Conservation (phyloP, 208 protist species). For the Herpetomonas muscarum region DNA sequence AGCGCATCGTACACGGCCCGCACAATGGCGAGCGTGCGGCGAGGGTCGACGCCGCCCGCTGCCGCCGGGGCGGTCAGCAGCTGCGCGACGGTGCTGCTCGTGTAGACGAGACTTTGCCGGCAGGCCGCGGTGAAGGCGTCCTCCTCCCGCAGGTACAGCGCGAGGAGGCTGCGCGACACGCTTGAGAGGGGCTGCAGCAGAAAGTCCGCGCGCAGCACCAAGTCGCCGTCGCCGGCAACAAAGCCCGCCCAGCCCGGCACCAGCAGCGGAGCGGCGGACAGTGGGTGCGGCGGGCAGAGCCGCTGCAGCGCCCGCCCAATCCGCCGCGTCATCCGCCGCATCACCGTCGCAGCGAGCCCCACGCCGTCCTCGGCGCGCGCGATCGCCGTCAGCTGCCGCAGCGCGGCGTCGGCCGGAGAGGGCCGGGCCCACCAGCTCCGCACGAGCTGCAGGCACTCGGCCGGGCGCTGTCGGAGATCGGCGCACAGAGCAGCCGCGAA, state of each 20-base stretch:
- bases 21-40: conserved; percentile 15
- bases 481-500: neutral
- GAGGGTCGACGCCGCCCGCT: neutral
- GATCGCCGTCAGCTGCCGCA: neutral
- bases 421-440: neutral
- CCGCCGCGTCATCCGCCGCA: neutral
- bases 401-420: neutral
- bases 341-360: neutral
- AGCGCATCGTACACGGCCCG: conserved; percentile 22
- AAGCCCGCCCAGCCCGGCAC: conserved; percentile 26
- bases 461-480: neutral
- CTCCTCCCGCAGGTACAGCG: conserved; percentile 14
- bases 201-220: conserved; percentile 5
- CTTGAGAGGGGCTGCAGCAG: conserved; percentile 12
- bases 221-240: conserved; percentile 8
- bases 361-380: neutral
- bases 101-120: conserved; percentile 11
- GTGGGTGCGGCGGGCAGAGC: neutral
- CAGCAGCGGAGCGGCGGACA: conserved; percentile 15
- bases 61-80: conserved; percentile 3
- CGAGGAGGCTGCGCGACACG: conserved; percentile 8
- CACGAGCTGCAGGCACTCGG: neutral
- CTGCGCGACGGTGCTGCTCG: conserved; percentile 14
- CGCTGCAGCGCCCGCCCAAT: neutral
- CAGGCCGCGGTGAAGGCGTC: conserved; percentile 11